Conservation (phyloP, 2,329 filamentous ascomycete species). For the Teratosphaeriaceae sp. region DNA sequence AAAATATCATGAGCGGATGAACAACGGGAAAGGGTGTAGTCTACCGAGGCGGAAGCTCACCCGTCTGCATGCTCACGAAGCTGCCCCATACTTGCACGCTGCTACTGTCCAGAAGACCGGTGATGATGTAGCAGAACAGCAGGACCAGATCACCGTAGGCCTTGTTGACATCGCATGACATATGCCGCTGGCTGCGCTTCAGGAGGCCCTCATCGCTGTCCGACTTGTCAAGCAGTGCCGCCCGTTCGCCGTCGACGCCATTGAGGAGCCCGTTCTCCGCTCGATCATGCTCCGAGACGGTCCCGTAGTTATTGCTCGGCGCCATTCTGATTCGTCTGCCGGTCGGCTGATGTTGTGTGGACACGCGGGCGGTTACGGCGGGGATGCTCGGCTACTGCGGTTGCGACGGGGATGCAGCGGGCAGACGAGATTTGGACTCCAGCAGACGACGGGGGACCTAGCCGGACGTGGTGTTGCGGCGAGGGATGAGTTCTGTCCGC, state of each 20-base stretch:
- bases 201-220: background rate
- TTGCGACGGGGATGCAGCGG: background rate
- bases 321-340: constrained; percentile 1
- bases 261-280: constrained; percentile 10
- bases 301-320: constrained; percentile 12
- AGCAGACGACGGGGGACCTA: background rate
- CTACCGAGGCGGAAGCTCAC: too few species aligned
- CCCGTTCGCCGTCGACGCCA: constrained; percentile 13
- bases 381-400: constrained; percentile 1
- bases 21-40: too few species aligned
- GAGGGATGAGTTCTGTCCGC: too few species aligned
- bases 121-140: constrained; percentile 67
- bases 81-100: constrained; percentile 71
- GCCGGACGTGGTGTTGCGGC: too few species aligned
- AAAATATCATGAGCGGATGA: background rate
- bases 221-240: constrained; percentile 12
- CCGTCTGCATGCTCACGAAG: constrained; percentile 80
- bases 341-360: background rate
- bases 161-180: constrained; percentile 49
- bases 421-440: background rate
- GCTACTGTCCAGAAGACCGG: constrained; percentile 69
- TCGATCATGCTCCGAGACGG: constrained; percentile 5
- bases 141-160: constrained; percentile 62
- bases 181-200: constrained; percentile 22
- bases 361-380: background rate